These are phyloP conservation scores for Boletus reticuloceps DNA, from an alignment of 768 basidiomycete species.

Conservation along the genomic window DNA sequence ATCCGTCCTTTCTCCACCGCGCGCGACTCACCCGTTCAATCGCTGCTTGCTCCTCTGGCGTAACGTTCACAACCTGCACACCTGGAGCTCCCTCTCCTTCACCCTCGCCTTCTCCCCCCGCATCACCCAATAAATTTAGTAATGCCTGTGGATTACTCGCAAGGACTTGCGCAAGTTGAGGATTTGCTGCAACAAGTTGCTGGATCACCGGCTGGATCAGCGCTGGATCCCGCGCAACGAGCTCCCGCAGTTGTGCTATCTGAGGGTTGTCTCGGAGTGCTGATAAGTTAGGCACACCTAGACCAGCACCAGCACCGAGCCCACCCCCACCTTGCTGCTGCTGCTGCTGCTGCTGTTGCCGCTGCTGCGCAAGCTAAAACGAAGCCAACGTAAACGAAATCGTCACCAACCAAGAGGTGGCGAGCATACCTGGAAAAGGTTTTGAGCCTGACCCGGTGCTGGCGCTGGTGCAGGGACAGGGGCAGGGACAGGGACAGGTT, in stretches of 20 bases:
- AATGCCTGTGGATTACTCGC: constrained; percentile 72
- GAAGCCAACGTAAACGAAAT: neutral
- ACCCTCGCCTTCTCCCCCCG: constrained; percentile 37
- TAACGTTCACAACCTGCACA: constrained; percentile 62
- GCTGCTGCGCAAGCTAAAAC: constrained; percentile 68
- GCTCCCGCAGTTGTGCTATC: constrained; percentile 68
- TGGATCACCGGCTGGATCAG: constrained; percentile 79
- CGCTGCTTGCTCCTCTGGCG: constrained; percentile 83
- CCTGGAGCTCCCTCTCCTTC: constrained; percentile 37
- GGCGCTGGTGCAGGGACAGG: constrained; percentile 29
- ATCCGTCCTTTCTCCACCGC: neutral
- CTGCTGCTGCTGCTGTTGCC: constrained; percentile 40
- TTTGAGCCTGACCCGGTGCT: constrained; percentile 58
- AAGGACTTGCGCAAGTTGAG: constrained; percentile 66
- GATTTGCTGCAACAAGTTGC: constrained; percentile 74
- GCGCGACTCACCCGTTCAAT: constrained; percentile 73
- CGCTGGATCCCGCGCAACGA: constrained; percentile 75
- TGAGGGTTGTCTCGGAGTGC: constrained; percentile 62
- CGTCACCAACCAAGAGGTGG: neutral
- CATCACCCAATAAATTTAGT: constrained; percentile 57
- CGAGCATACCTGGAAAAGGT: constrained; percentile 76
- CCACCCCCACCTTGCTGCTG: constrained; percentile 20
- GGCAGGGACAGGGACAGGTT: constrained; percentile 36
- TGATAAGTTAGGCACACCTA: constrained; percentile 40
- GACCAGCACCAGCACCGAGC: constrained; percentile 26